Percentiles rank a stretch among this genome's conserved stretches.
Conservation (phyloP, 805 yeast genomes). For the Wickerhamomyces bisporus region DNA sequence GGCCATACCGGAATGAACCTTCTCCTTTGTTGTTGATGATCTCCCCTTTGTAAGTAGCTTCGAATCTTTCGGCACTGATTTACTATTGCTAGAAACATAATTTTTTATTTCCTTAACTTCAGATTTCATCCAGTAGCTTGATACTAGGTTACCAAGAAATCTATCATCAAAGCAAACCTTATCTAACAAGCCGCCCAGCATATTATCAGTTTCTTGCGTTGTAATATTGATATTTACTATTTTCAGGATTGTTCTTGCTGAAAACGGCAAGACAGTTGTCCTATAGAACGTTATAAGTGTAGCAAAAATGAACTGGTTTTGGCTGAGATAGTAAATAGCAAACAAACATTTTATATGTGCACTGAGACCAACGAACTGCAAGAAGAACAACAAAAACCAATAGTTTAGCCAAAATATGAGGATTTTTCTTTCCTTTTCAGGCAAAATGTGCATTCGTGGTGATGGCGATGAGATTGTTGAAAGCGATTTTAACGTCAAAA, state of each 20-base stretch:
- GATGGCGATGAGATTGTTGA: too few species aligned
- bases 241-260: background rate
- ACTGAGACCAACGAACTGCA: background rate
- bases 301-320: background rate
- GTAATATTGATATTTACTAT: conserved; percentile 1
- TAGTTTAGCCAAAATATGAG: background rate
- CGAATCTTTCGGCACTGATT: too few species aligned
- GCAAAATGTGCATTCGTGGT: too few species aligned
- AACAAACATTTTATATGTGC: background rate
- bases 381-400: conserved; percentile 1
- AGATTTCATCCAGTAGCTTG: too few species aligned
- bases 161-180: conserved; percentile 6
- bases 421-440: background rate
- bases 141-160: background rate
- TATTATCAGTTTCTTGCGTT: conserved; percentile 3
- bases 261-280: conserved; percentile 2
- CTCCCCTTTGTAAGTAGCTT: too few species aligned
- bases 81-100: too few species aligned
- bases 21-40: too few species aligned
- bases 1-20: too few species aligned
- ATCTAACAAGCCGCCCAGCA: conserved; percentile 1
- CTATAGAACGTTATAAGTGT: background rate
- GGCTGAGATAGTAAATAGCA: conserved; percentile 2
- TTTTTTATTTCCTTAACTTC: too few species aligned
- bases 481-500: background rate